Evolutionary conservation across 2,329 filamentous ascomycete species (phyloP).

Genomic region (Eutypella sp.): DNA sequence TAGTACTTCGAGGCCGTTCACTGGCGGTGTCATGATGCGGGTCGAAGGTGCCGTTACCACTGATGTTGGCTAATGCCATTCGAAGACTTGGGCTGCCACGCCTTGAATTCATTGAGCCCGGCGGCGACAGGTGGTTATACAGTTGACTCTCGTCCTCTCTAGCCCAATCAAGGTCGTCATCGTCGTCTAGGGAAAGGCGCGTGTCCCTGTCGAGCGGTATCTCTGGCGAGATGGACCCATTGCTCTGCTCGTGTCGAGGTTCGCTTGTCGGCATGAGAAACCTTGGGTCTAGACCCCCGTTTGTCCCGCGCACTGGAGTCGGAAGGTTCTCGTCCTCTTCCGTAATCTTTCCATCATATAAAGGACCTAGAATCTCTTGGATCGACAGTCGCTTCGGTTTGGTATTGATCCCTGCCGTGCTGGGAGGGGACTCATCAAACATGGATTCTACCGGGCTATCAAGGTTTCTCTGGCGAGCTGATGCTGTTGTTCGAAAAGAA

Average conservation of each 20-base stretch:
- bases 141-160: slow-evolving; percentile 50
- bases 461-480: slow-evolving; percentile 59
- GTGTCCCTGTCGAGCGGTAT: slow-evolving; percentile 36
- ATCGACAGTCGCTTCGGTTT: slow-evolving; percentile 54
- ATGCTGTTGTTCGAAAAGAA: slow-evolving; percentile 67
- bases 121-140: slow-evolving; percentile 54
- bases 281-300: slow-evolving; percentile 23
- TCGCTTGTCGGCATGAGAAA: slow-evolving; percentile 18
- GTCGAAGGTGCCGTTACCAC: slow-evolving; percentile 39
- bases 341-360: slow-evolving; percentile 54
- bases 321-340: slow-evolving; percentile 56
- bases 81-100: slow-evolving; percentile 50
- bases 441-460: slow-evolving; percentile 73
- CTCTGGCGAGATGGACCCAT: slow-evolving; percentile 22
- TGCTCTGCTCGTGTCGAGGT: slow-evolving; percentile 16
- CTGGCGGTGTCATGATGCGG: slow-evolving; percentile 26
- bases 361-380: slow-evolving; percentile 52
- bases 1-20: slow-evolving; percentile 58
- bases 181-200: slow-evolving; percentile 54
- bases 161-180: slow-evolving; percentile 61
- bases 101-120: slow-evolving; percentile 49
- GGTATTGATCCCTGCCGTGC: slow-evolving; percentile 44
- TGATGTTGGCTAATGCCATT: slow-evolving; percentile 49
- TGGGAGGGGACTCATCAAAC: slow-evolving; percentile 73
- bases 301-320: slow-evolving; percentile 43